Conservation (phyloP, 164 flowering plant genomes). For the Echeveria elegans region DNA sequence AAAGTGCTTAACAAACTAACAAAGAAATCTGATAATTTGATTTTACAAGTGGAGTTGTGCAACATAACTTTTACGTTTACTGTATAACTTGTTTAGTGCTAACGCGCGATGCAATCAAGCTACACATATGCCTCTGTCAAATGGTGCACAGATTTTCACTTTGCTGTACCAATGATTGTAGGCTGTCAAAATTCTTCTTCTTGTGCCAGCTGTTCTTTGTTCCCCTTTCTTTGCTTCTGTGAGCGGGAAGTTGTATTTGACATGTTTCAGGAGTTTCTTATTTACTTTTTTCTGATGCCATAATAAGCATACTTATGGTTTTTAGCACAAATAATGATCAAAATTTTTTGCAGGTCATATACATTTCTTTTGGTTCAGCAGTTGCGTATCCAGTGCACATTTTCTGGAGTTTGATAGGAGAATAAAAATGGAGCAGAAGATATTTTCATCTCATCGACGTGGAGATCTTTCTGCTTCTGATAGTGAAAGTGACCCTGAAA, state of each 20-base stretch:
- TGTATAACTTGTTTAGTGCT: too few species aligned
- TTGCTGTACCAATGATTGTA: not conserved
- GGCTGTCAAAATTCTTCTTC: not conserved
- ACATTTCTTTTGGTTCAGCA: not conserved
- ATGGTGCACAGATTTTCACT: not conserved
- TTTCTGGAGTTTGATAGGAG: not conserved
- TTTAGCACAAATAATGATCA: not conserved
- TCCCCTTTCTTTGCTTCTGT: not conserved
- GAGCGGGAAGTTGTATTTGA: not conserved
- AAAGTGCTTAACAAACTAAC: too few species aligned
- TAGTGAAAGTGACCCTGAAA: slow-evolving; percentile 60
- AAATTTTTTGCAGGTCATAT: not conserved
- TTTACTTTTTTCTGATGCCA: not conserved
- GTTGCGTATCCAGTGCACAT: not conserved
- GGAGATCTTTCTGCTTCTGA: slow-evolving; percentile 47
- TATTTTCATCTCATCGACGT: slow-evolving; percentile 41
- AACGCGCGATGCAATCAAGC: too few species aligned
- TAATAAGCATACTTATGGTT: not conserved
- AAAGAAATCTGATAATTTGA: too few species aligned
- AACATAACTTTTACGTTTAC: too few species aligned
- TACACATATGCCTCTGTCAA: too few species aligned
- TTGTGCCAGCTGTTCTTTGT: not conserved
- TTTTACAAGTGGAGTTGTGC: too few species aligned
- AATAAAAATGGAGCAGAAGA: slow-evolving; percentile 36
- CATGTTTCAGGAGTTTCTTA: not conserved